Percentiles rank a stretch among this genome's conserved stretches.
Conservation (phyloP, 75 land plant species). For the Ceratopteris richardii region DNA sequence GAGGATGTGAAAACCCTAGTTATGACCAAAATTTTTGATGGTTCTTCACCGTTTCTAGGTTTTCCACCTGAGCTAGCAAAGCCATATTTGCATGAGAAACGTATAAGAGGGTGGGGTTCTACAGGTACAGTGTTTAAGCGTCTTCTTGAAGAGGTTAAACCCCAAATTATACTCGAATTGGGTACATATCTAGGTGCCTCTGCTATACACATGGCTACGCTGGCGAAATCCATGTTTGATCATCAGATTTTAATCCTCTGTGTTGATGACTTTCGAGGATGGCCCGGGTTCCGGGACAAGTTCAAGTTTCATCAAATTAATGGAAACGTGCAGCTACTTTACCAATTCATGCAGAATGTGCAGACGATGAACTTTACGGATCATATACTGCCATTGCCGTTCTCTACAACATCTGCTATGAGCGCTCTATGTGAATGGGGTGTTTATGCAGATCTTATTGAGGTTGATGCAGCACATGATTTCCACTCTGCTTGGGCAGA, state of each 20-base stretch:
- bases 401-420: conserved; percentile 54
- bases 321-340: conserved; percentile 60
- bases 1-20: conserved; percentile 25
- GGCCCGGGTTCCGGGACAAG: conserved; percentile 64
- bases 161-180: conserved; percentile 60
- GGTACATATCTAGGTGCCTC: conserved; percentile 91
- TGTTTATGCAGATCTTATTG: conserved; percentile 60
- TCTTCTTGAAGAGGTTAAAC: conserved; percentile 49
- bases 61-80: conserved; percentile 54
- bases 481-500: conserved; percentile 95
- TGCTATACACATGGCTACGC: conserved; percentile 60
- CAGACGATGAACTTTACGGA: conserved; percentile 27
- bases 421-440: conserved; percentile 69
- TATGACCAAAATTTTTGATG: conserved; percentile 45
- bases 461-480: conserved; percentile 89
- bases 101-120: conserved; percentile 84
- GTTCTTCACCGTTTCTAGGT: conserved; percentile 45
- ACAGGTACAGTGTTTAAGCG: conserved; percentile 52
- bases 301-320: conserved; percentile 35
- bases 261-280: conserved; percentile 93
- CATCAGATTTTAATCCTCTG: conserved; percentile 51
- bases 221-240: conserved; percentile 28
- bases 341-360: conserved; percentile 87
- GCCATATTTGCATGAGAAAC: conserved; percentile 19
- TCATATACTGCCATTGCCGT: conserved; percentile 57